phyloP scores from a whole-genome alignment of 2,329 filamentous ascomycete genomes.

The Lizonia empirigonia region DNA sequence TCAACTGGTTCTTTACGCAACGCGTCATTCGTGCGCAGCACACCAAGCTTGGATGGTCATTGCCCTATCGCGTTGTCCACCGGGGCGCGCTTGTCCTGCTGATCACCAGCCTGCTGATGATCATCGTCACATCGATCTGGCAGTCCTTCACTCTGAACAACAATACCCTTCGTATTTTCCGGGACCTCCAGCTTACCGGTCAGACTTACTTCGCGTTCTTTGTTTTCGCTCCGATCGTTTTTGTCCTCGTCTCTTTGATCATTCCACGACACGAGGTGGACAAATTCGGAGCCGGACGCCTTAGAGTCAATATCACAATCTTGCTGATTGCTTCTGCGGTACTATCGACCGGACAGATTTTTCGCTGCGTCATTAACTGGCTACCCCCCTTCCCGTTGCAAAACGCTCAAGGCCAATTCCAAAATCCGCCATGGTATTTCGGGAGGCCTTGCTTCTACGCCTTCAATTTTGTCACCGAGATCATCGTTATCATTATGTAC shows the following conservation, averaged over 20 bases:
- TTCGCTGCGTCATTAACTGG: slow-evolving; percentile 68
- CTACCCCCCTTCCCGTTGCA: slow-evolving; percentile 54
- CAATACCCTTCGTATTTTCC: slow-evolving; percentile 59
- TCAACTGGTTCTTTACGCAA: slow-evolving; percentile 80
- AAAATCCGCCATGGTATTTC: slow-evolving; percentile 67
- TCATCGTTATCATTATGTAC: slow-evolving; percentile 71
- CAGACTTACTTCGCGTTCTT: slow-evolving; percentile 67
- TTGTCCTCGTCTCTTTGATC: slow-evolving; percentile 57
- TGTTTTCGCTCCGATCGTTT: slow-evolving; percentile 68
- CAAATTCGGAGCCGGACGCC: slow-evolving; percentile 72
- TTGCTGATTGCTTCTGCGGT: slow-evolving; percentile 62
- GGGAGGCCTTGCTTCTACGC: slow-evolving; percentile 76
- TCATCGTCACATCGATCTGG: slow-evolving; percentile 69
- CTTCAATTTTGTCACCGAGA: slow-evolving; percentile 78
- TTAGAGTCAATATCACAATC: slow-evolving; percentile 70
- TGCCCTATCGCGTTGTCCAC: slow-evolving; percentile 55
- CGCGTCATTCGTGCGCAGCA: slow-evolving; percentile 76
- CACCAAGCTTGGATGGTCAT: slow-evolving; percentile 72
- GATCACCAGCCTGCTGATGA: slow-evolving; percentile 65
- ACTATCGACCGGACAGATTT: slow-evolving; percentile 72
- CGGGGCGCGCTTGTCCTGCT: slow-evolving; percentile 60
- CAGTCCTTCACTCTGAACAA: slow-evolving; percentile 69
- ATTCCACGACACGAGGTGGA: slow-evolving; percentile 50
- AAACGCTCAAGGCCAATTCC: slow-evolving; percentile 50
- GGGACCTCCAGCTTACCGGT: slow-evolving; percentile 68